Evolutionary conservation across 805 yeast genomes (phyloP).

Genomic region (Hanseniaspora meyeri): DNA sequence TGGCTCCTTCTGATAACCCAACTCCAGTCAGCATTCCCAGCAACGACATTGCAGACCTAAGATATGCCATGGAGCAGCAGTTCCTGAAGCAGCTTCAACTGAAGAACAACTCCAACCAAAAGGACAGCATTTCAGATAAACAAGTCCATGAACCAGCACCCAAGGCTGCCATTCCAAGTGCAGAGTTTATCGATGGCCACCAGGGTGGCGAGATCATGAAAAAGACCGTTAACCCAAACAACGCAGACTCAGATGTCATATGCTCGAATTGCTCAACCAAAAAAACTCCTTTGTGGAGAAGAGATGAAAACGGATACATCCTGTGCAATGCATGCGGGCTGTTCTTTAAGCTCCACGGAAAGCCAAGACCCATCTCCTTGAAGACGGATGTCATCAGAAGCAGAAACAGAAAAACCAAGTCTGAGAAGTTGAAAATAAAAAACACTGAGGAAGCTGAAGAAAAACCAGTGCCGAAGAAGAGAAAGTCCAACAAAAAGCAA

Average conservation of each 20-base stretch:
- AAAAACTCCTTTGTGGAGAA: constrained; percentile 89
- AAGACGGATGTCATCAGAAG: constrained; percentile 89
- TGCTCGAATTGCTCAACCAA: constrained; percentile 88
- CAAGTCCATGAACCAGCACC: too few relatives aligned
- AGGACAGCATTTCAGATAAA: neutral
- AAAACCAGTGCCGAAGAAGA: neutral
- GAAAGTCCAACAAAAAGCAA: neutral
- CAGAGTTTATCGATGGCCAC: too few relatives aligned
- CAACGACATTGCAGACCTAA: constrained; percentile 5
- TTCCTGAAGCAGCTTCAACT: constrained; percentile 5
- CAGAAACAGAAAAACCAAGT: constrained; percentile 57
- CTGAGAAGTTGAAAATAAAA: neutral
- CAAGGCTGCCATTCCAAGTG: too few relatives aligned
- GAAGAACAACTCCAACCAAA: neutral
- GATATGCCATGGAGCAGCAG: constrained; percentile 11
- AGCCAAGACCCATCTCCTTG: constrained; percentile 80
- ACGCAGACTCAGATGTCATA: neutral
- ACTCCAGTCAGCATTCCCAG: neutral
- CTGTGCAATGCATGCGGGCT: constrained; percentile 91
- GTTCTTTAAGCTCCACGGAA: constrained; percentile 77
- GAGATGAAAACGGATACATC: constrained; percentile 84
- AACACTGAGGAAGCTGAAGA: neutral
- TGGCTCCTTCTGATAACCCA: neutral
- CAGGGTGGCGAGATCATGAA: too few relatives aligned
- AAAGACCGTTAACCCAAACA: neutral